Base-by-base conservation (phyloP, 768 basidiomycete genomes). In the Mycena metata region DNA sequence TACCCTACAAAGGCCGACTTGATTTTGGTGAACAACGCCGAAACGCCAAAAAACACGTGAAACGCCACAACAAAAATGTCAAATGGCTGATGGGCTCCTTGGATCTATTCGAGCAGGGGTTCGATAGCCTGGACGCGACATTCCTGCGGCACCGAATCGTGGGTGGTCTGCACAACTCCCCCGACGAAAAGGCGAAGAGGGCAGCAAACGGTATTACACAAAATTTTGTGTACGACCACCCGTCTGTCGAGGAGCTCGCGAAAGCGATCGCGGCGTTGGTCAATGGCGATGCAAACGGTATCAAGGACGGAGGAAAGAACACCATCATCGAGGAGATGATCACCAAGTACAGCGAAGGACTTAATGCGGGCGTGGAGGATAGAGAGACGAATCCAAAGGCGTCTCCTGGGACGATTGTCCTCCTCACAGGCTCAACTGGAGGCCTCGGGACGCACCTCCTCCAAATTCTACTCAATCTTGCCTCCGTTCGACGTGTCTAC, bases 161-260 rank as follows among this genome's bases (percentile, higher is more conserved):
- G 8, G 77, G 74, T 19, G 80, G 77, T 0, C 57, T 83, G 24
- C 61, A 66, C 23, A 52, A 70, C 12, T 73, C 30, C 3, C 3
- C 30, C 30, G 39, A 69, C 35, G n/a, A 64, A 10, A 46, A 41
- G 4, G 42, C 72, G 11, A 71, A 64, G 45, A 68, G 61, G 43
- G 73, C 71, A 15, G 69, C 60, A 0, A 51, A 70, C 23, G 70
- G 41, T 1, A 60, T 84, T 13, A 35, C 69, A 2, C 79, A 79
- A 65, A 85, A 84, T 52, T 70, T 84, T 17, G 74, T 88, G 26
- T 89, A 86, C 68, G 74, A 81, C 46, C 77, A 83, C 60, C 86
- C 85, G 1, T 75, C 78, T 0, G 72, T 83, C 55, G 51, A 73
- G 26, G 72, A 46, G 0, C 75, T 84, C 24, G 78, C 83, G 6